Conservation (phyloP, 352 stramenopile genomes). For the Globisporangium nagaii region DNA sequence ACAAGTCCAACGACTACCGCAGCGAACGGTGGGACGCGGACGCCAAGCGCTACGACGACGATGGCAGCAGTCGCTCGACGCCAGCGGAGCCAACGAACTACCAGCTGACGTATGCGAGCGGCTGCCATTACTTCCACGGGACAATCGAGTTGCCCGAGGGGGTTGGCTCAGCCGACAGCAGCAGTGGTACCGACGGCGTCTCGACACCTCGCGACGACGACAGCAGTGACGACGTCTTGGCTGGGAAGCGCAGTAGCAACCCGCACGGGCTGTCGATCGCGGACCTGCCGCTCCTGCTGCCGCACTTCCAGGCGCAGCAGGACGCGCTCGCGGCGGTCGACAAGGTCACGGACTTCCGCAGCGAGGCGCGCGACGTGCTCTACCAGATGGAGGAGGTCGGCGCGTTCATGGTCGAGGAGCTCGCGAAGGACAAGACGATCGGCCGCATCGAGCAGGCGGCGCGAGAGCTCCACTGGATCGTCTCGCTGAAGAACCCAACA, state of each 20-base stretch:
- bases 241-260: slow-evolving; percentile 7
- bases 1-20: slow-evolving; percentile 20
- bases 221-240: not conserved
- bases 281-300: slow-evolving; percentile 42
- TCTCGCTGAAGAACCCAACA: slow-evolving; percentile 30
- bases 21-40: slow-evolving; percentile 13
- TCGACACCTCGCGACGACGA: not conserved
- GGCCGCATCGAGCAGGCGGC: slow-evolving; percentile 38
- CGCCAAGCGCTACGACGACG: slow-evolving; percentile 1
- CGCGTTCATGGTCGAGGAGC: slow-evolving; percentile 61
- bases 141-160: slow-evolving; percentile 30
- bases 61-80: not conserved
- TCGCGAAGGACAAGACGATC: slow-evolving; percentile 52
- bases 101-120: slow-evolving; percentile 52
- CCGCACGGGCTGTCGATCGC: slow-evolving; percentile 17
- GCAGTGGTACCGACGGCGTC: no score
- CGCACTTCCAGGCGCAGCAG: slow-evolving; percentile 48
- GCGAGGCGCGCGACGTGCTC: slow-evolving; percentile 41
- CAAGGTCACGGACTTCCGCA: slow-evolving; percentile 30
- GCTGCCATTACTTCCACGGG: slow-evolving; percentile 55
- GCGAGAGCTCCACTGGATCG: slow-evolving; percentile 49
- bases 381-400: slow-evolving; percentile 69
- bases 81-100: slow-evolving; percentile 9
- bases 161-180: slow-evolving; percentile 5
- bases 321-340: slow-evolving; percentile 37